Evolutionary conservation across 2,329 filamentous ascomycete genomes (phyloP).

Genomic region (Aureobasidium sp.): DNA sequence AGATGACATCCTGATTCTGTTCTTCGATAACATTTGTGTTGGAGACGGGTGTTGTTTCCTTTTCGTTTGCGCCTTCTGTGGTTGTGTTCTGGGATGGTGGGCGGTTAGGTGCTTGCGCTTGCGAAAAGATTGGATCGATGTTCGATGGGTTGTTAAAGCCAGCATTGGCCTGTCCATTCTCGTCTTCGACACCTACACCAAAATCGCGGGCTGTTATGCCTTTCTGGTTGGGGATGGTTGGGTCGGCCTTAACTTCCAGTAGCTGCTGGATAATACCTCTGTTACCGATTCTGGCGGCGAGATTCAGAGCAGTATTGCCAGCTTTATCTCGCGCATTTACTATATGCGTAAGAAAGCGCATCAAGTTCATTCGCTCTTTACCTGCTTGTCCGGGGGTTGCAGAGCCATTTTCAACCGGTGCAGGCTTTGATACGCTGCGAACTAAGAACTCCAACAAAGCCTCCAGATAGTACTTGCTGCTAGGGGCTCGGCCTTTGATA

Average conservation of each 20-base stretch:
- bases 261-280: slow-evolving; percentile 94
- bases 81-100: background rate
- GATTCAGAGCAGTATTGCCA: slow-evolving; percentile 89
- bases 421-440: slow-evolving; percentile 46
- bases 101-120: slow-evolving; percentile 13
- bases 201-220: slow-evolving; percentile 89
- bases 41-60: slow-evolving; percentile 30
- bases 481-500: slow-evolving; percentile 83
- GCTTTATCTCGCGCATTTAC: slow-evolving; percentile 92
- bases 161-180: slow-evolving; percentile 22
- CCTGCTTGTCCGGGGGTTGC: slow-evolving; percentile 17
- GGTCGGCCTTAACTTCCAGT: slow-evolving; percentile 87
- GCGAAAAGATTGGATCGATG: slow-evolving; percentile 16
- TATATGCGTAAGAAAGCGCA: slow-evolving; percentile 92
- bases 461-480: slow-evolving; percentile 93
- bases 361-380: slow-evolving; percentile 67
- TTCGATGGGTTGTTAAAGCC: slow-evolving; percentile 20
- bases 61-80: slow-evolving; percentile 26
- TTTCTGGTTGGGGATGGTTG: slow-evolving; percentile 82
- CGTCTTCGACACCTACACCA: slow-evolving; percentile 67
- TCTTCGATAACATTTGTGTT: slow-evolving; percentile 40
- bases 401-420: slow-evolving; percentile 16
- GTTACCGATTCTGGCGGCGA: slow-evolving; percentile 88
- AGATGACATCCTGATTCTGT: slow-evolving; percentile 70
- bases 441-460: slow-evolving; percentile 91